Percentiles rank a stretch among this genome's conserved stretches.
Conservation (phyloP, 305 asterid species). For the Vinca major region DNA sequence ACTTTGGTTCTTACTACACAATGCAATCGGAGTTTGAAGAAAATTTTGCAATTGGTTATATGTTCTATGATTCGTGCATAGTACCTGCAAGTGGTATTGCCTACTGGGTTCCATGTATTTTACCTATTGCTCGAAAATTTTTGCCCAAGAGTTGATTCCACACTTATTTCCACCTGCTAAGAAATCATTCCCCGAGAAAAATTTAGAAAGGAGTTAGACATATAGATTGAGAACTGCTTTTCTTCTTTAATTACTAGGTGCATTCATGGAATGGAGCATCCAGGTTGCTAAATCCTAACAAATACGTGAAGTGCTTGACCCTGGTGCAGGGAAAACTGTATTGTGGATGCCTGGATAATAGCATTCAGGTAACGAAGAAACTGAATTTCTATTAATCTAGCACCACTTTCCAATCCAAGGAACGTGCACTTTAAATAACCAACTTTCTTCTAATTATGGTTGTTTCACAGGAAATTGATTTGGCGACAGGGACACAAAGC, state of each 20-base stretch:
- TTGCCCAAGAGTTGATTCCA: not conserved
- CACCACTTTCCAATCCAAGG: not conserved
- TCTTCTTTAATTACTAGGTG: constrained; percentile 33
- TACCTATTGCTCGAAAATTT: not conserved
- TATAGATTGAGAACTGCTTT: not conserved
- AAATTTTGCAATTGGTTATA: not conserved
- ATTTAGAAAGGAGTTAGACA: not conserved
- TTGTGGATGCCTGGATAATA: constrained; percentile 68
- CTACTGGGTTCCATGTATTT: not conserved
- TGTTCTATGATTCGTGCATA: not conserved
- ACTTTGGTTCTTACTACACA: not conserved
- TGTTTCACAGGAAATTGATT: constrained; percentile 53
- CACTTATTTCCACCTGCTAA: not conserved
- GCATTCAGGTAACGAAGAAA: constrained; percentile 52
- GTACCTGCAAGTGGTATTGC: not conserved
- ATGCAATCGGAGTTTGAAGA: not conserved
- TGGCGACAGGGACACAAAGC: constrained; percentile 54
- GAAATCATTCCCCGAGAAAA: not conserved
- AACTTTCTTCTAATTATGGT: not conserved
- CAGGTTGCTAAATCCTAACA: constrained; percentile 47
- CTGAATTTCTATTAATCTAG: not conserved
- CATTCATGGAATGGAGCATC: constrained; percentile 65
- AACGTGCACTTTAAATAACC: not conserved
- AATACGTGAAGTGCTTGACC: constrained; percentile 52
- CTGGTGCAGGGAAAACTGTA: constrained; percentile 60